Base-by-base conservation (phyloP, 306 rosid species). In the Argentina anserina region DNA sequence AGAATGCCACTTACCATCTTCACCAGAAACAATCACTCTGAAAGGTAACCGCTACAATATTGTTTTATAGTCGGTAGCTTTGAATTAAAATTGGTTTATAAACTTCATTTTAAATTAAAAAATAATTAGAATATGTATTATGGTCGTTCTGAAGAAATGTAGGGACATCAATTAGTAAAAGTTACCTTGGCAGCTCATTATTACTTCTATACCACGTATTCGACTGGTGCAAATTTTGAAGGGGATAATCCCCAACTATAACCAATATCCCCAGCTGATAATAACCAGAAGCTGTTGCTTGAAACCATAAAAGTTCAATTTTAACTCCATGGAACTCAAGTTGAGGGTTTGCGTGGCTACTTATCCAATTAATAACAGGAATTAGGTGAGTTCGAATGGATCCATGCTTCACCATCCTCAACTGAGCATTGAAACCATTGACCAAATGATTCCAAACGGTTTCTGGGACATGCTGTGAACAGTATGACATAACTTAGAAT, bases 271-370 rank as follows among this genome's bases (percentile, higher is more conserved):
- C 98, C 67, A 94, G 92, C 82, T 94, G 98, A 91, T 91, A 89
- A 84, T 94, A 94, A 75, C 98, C 98, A 67, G 98, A 89, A 72
- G 98, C 97, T 71, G 98, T 94, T 82, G 96, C 97, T 89, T 94
- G 98, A 86, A 94, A 94, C 98, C 98, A 94, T 74, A 97, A 97
- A 6, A 94, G 92, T 87, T 88, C 98, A 78, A 89, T 69, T 79
- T 85, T 91, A 71, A 91, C 92, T 64, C 97, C 91, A 85, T 94
- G 98, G 75, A 94, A 94, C 78, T 87, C 98, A 74, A 94, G 98
- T 84, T 94, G 98, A 70, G 97, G 90, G 64, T 91, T 94, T 82
- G 91, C 96, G 56, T 94, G 97, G 74, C 97, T 91, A 75, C 77
- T 88, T 81, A 88, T 84, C 98, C 98, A 94, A 79, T 83, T 81